Percentiles rank a stretch among this genome's conserved stretches.
Conservation (phyloP, 2,329 filamentous ascomycete species). For the Penicillium palitans region DNA sequence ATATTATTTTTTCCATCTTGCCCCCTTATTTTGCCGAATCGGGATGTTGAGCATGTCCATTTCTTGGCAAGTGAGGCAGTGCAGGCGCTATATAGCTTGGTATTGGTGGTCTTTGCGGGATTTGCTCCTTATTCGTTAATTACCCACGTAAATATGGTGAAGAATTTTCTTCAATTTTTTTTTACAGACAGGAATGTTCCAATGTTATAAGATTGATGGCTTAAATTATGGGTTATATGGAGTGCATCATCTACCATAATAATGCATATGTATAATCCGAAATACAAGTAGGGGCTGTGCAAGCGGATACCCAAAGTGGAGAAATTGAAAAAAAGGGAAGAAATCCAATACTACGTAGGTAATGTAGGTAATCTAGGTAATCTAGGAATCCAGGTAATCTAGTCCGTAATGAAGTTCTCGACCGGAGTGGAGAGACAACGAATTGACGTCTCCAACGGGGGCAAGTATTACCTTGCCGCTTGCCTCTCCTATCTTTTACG, state of each 20-base stretch:
- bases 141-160: not conserved
- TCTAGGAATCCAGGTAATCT: too few relatives aligned
- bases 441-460: not conserved
- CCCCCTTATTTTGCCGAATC: conserved; percentile 4
- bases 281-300: not conserved
- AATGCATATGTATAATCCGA: not conserved
- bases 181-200: not conserved
- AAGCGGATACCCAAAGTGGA: not conserved
- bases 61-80: conserved; percentile 33
- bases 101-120: conserved; percentile 1
- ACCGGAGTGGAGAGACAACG: not conserved
- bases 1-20: not conserved
- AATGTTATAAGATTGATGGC: not conserved
- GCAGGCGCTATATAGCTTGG: conserved; percentile 24
- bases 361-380: too few relatives aligned
- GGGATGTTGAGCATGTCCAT: not conserved
- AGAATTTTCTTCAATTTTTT: not conserved
- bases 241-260: not conserved
- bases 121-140: not conserved
- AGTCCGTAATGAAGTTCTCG: not conserved
- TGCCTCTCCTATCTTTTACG: conserved; percentile 5
- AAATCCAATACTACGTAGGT: not conserved
- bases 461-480: conserved; percentile 2
- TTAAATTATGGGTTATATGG: not conserved
- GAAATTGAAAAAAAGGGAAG: not conserved